Percentiles rank a stretch among this genome's conserved stretches.
phyloP scores from a whole-genome alignment of 495 filamentous ascomycete genomes.

The Stereocaulon alpinum region DNA sequence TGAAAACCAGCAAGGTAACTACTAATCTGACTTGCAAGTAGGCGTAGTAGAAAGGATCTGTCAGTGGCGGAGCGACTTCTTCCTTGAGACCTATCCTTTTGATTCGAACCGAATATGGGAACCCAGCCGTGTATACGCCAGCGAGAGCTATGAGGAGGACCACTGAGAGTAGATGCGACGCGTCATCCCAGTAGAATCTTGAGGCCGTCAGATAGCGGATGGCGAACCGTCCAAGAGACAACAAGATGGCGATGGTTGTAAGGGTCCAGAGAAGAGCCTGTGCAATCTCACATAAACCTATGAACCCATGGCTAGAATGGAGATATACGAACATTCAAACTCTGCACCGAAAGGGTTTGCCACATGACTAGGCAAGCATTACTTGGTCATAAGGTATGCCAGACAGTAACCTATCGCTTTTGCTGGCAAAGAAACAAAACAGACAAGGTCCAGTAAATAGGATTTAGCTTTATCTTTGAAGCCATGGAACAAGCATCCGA shows the following conservation, averaged over 20 bases:
- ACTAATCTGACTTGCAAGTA: conserved; percentile 10
- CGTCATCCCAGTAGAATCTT: conserved; percentile 15
- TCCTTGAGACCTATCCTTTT: conserved; percentile 6
- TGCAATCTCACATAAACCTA: neutral
- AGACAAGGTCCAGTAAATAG: neutral
- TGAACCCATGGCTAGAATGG: neutral
- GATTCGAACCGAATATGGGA: conserved; percentile 12
- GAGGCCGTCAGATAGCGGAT: conserved; percentile 13
- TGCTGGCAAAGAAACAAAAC: neutral
- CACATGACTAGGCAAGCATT: neutral
- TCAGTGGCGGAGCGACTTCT: conserved; percentile 9
- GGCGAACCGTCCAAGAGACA: conserved; percentile 11
- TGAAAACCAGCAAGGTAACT: conserved; percentile 10
- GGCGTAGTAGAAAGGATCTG: conserved; percentile 11
- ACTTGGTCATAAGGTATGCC: neutral
- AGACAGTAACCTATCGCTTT: neutral
- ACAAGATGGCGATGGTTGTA: conserved; percentile 4
- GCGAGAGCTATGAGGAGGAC: conserved; percentile 14
- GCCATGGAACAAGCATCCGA: neutral
- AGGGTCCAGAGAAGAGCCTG: conserved; percentile 17
- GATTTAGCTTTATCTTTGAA: neutral
- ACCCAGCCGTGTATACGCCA: conserved; percentile 8
- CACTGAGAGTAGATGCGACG: conserved; percentile 11
- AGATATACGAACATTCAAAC: conserved; percentile 11
- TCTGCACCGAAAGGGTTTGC: conserved; percentile 7